A percentile compares a stretch with the other conserved stretches of the same genome.
Conservation (phyloP, 495 filamentous ascomycete species). For the Choiromyces venosus region DNA sequence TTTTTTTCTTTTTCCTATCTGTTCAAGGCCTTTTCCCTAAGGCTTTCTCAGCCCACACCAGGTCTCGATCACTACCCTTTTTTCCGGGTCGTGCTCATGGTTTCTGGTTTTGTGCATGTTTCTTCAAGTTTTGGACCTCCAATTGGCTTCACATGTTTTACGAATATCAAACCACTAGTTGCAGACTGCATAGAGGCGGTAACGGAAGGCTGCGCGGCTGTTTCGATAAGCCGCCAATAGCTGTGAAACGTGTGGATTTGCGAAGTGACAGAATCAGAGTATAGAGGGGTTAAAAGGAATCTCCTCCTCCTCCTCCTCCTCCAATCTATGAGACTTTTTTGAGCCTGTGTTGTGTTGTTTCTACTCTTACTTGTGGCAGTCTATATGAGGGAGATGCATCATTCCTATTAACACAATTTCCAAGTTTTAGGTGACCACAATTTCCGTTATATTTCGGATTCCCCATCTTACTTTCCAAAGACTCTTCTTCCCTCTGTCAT, state of each 20-base stretch:
- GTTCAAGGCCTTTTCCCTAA: not conserved
- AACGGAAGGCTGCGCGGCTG: not conserved
- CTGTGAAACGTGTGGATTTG: slow-evolving; percentile 1
- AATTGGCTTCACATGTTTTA: not conserved
- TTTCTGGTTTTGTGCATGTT: not conserved
- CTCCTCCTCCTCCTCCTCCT: not conserved
- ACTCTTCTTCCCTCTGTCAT: not conserved
- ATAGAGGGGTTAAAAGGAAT: slow-evolving; percentile 3
- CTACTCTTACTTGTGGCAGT: not conserved
- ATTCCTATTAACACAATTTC: not conserved
- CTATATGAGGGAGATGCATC: not conserved
- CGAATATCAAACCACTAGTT: not conserved
- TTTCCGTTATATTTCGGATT: not conserved
- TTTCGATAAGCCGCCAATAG: not conserved
- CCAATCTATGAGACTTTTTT: not conserved
- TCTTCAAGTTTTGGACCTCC: not conserved
- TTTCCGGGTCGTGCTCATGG: not conserved
- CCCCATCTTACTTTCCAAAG: not conserved
- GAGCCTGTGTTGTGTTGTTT: not conserved
- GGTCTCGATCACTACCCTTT: not conserved
- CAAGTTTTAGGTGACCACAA: not conserved
- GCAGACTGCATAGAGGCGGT: not conserved
- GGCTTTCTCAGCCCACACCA: not conserved
- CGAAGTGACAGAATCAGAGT: not conserved
- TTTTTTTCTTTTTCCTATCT: slow-evolving; percentile 14